phyloP scores from a whole-genome alignment of 495 filamentous ascomycete species.

The Zalerion maritima region DNA sequence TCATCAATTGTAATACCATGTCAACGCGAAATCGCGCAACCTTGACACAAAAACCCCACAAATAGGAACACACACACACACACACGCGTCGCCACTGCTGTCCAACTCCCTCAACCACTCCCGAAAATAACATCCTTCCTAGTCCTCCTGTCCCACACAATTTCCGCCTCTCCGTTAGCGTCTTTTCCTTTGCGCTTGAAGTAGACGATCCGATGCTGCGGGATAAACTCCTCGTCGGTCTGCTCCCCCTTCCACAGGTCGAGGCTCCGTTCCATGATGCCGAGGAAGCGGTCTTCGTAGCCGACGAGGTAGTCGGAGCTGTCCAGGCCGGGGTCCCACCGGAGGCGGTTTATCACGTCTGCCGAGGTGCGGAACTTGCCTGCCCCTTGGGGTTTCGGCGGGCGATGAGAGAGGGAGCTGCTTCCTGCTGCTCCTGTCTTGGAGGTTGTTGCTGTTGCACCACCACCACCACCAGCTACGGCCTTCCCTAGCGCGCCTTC shows the following conservation, averaged over 20 bases:
- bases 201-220: conserved; percentile 62
- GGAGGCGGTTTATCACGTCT: conserved; percentile 60
- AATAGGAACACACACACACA: no score
- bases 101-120: no score
- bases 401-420: conserved; percentile 1
- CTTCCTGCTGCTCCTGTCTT: background rate
- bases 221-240: conserved; percentile 77
- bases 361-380: conserved; percentile 28
- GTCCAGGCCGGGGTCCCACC: conserved; percentile 52
- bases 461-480: no score
- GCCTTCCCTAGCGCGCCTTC: conserved; percentile 3
- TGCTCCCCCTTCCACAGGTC: conserved; percentile 58
- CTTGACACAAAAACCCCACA: no score
- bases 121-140: conserved; percentile 30
- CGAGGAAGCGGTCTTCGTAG: conserved; percentile 61
- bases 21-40: no score
- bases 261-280: conserved; percentile 45
- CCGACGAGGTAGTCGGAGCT: conserved; percentile 53
- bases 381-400: conserved; percentile 9
- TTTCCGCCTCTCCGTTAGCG: conserved; percentile 36
- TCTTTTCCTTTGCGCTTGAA: conserved; percentile 49
- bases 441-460: no score
- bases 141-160: conserved; percentile 43
- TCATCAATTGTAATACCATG: no score
- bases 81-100: no score